These are phyloP conservation scores for Nitzschia putrida DNA, from an alignment of 108 stramenopile genomes.

Conservation along the genomic window DNA sequence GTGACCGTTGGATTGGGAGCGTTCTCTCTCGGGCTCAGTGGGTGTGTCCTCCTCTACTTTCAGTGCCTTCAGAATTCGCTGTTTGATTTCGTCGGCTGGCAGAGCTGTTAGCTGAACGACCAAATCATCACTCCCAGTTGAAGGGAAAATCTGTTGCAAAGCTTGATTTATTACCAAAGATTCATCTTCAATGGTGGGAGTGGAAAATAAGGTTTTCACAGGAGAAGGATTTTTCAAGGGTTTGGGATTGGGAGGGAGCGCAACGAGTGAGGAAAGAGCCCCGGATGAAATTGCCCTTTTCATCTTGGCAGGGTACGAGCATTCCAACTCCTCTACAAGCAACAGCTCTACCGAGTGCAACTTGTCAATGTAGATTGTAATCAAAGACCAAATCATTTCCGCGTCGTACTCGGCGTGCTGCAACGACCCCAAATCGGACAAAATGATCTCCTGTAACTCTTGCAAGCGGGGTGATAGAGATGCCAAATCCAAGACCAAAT, in stretches of 20 bases:
- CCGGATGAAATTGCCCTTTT: slow-evolving; percentile 7
- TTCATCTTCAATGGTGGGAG: neutral
- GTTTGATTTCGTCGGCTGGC: slow-evolving; percentile 38
- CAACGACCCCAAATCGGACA: slow-evolving; percentile 31
- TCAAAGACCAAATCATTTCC: slow-evolving; percentile 57
- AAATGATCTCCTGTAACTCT: slow-evolving; percentile 27
- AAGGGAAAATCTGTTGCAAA: neutral
- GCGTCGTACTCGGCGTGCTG: slow-evolving; percentile 42
- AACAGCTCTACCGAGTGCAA: slow-evolving; percentile 68
- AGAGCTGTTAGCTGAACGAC: slow-evolving; percentile 18
- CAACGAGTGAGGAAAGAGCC: neutral
- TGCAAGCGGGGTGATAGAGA: slow-evolving; percentile 24
- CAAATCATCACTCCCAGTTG: neutral
- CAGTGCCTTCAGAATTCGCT: slow-evolving; percentile 16
- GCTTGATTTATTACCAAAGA: neutral
- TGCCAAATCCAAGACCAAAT: slow-evolving; percentile 42
- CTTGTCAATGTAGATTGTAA: slow-evolving; percentile 71
- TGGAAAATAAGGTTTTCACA: neutral
- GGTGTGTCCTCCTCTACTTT: slow-evolving; percentile 8
- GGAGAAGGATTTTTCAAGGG: neutral
- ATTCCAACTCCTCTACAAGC: slow-evolving; percentile 62
- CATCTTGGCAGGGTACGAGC: slow-evolving; percentile 7
- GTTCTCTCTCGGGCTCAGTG: neutral
- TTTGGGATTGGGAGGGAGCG: neutral
- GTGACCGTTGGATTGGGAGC: slow-evolving; percentile 4